These are phyloP conservation scores for Cercospora zeina DNA, from an alignment of 2,329 filamentous ascomycete species.

Conservation along the genomic window DNA sequence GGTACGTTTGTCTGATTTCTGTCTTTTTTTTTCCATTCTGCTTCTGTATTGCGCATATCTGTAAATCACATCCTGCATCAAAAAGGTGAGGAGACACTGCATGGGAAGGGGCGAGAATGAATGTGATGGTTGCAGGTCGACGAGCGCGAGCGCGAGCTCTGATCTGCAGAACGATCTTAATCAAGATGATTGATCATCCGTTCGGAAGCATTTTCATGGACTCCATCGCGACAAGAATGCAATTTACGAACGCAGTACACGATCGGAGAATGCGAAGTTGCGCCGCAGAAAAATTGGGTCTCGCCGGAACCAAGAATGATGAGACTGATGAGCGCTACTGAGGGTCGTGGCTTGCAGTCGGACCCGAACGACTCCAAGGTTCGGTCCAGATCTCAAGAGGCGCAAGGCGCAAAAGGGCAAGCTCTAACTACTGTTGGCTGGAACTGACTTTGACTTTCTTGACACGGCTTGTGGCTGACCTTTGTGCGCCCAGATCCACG, in stretches of 20 bases:
- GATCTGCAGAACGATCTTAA: neutral
- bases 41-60: neutral
- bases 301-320: no score
- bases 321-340: no score
- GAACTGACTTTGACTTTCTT: neutral
- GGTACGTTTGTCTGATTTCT: neutral
- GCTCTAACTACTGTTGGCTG: neutral
- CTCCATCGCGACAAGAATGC: neutral
- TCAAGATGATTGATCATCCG: neutral
- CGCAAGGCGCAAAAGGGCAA: neutral
- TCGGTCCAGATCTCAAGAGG: conserved; percentile 4
- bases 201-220: neutral
- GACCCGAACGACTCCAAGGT: neutral
- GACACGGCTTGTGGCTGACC: neutral
- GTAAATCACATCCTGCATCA: neutral
- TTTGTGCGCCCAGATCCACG: neutral
- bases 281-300: neutral
- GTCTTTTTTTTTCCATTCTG: neutral
- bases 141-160: conserved; percentile 3
- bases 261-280: neutral
- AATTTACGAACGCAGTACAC: neutral
- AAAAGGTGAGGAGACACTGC: neutral
- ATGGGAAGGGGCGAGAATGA: neutral
- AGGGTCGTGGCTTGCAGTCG: neutral
- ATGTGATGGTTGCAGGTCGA: neutral